phyloP scores from a whole-genome alignment of 495 filamentous ascomycete species.

The Neurospora sp. region DNA sequence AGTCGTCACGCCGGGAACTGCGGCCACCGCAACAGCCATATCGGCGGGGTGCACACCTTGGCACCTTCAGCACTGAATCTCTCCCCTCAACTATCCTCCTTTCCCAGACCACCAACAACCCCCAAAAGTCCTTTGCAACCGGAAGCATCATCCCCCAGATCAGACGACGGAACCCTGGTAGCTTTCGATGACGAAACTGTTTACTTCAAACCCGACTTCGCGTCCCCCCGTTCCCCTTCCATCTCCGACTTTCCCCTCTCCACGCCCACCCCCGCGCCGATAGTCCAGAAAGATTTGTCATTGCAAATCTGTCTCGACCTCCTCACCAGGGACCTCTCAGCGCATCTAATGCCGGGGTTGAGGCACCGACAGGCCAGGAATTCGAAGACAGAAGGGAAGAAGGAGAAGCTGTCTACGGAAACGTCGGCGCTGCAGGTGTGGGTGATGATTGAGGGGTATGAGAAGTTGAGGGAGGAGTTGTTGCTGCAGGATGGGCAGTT shows the following conservation, averaged over 20 bases:
- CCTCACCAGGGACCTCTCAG: conserved; percentile 31
- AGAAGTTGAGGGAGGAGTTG: conserved; percentile 30
- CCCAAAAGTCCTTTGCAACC: conserved; percentile 1
- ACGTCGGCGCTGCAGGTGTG: conserved; percentile 47
- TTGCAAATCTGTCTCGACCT: conserved; percentile 34
- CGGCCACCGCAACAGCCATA: background rate
- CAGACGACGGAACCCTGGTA: conserved; percentile 36
- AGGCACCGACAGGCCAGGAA: background rate
- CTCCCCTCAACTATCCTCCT: background rate
- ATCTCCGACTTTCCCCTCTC: background rate
- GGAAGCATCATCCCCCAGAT: conserved; percentile 21
- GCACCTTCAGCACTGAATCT: background rate
- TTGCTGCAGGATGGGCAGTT: conserved; percentile 6
- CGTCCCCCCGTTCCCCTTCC: conserved; percentile 16
- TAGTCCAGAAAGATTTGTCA: background rate
- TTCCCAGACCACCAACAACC: conserved; percentile 3
- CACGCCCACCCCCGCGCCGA: background rate
- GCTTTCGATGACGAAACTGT: conserved; percentile 31
- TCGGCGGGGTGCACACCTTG: background rate
- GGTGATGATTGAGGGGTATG: conserved; percentile 43
- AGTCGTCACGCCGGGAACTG: background rate
- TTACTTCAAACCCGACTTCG: conserved; percentile 29
- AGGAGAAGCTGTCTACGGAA: conserved; percentile 19
- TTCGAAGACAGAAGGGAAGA: background rate
- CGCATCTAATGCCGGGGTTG: conserved; percentile 9